Percentiles rank a stretch among this genome's conserved stretches.
Conservation (phyloP, 768 basidiomycete species). For the Chlorophyllum brunneum region DNA sequence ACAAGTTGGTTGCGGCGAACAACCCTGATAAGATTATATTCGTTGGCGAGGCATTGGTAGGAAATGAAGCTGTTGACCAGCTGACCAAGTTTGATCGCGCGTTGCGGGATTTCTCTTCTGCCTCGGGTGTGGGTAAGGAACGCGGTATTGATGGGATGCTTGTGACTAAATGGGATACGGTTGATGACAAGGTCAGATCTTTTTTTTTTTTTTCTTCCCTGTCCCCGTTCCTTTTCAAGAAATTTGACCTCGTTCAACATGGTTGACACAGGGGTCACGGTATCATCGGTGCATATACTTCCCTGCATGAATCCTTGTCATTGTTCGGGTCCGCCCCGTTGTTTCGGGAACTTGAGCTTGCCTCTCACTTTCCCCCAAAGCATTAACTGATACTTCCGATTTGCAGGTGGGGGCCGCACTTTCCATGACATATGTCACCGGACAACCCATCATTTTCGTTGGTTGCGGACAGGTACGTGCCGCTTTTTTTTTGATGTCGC, state of each 20-base stretch:
- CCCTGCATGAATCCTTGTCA: no score
- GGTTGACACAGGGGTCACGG: no score
- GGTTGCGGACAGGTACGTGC: conserved; percentile 88
- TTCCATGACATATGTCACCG: conserved; percentile 99
- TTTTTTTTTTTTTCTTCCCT: neutral
- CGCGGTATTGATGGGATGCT: conserved; percentile 98
- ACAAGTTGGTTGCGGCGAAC: conserved; percentile 85
- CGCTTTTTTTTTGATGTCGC: conserved; percentile 1
- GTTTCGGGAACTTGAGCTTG: no score
- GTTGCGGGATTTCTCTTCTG: conserved; percentile 85
- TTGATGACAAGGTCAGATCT: conserved; percentile 81
- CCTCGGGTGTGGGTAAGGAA: conserved; percentile 61
- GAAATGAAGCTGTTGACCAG: conserved; percentile 99
- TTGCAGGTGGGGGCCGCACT: conserved; percentile 92
- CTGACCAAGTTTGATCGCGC: conserved; percentile 95
- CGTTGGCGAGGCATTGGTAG: conserved; percentile 96
- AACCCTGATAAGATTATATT: conserved; percentile 97
- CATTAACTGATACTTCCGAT: neutral
- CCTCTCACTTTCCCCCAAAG: no score
- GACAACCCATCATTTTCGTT: conserved; percentile 97
- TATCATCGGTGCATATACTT: no score
- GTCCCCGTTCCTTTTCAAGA: neutral
- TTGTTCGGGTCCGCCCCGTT: no score
- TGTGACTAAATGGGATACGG: conserved; percentile 99
- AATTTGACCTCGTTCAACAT: no score